A percentile compares a stretch with the other conserved stretches of the same genome.
These are phyloP conservation scores for Fusarium sp. DNA, from an alignment of 2,329 filamentous ascomycete genomes.

Conservation along the genomic window DNA sequence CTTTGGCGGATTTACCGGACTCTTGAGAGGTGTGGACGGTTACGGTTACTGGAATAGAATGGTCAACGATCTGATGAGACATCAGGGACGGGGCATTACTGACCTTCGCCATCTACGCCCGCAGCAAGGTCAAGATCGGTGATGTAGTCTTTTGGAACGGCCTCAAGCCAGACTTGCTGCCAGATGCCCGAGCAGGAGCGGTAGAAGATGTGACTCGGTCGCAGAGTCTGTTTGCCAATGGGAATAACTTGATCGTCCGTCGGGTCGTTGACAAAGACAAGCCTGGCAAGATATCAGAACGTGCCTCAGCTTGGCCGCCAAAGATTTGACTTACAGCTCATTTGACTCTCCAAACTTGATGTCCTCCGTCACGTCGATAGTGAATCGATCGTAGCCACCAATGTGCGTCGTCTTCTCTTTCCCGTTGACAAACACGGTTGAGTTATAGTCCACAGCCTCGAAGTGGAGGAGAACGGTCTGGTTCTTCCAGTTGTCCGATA, in stretches of 20 bases:
- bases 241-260: constrained; percentile 71
- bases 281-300: neutral
- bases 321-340: neutral
- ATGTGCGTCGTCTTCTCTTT: constrained; percentile 20
- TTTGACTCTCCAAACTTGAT: constrained; percentile 20
- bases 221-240: constrained; percentile 70
- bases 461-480: constrained; percentile 19
- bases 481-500: constrained; percentile 4
- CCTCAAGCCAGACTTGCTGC: constrained; percentile 77
- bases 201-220: constrained; percentile 73
- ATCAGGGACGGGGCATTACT: fast-evolving
- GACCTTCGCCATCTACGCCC: constrained; percentile 46
- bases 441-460: constrained; percentile 31
- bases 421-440: constrained; percentile 21
- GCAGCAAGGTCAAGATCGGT: constrained; percentile 68
- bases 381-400: constrained; percentile 26
- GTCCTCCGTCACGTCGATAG: constrained; percentile 8
- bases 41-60: neutral
- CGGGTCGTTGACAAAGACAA: constrained; percentile 72
- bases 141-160: constrained; percentile 66
- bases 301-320: fast-evolving
- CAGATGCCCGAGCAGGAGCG: constrained; percentile 78
- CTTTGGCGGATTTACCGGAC: neutral
- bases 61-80: neutral
- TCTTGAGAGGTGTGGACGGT: neutral